These are phyloP conservation scores for Pichia rugopelliculosa DNA, from an alignment of 805 yeast species.

Conservation along the genomic window DNA sequence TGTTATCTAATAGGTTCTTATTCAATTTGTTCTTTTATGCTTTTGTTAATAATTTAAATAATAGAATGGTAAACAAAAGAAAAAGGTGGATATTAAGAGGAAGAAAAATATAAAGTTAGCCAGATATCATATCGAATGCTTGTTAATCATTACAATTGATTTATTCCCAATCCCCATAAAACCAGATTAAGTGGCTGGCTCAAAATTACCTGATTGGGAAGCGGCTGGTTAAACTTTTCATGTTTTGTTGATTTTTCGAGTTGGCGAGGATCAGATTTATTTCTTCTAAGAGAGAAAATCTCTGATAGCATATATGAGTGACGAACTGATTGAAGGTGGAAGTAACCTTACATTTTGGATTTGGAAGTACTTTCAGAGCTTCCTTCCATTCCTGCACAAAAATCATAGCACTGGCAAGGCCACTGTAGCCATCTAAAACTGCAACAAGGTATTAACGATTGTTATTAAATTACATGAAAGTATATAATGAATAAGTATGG, in stretches of 20 bases:
- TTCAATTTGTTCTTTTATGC: not conserved
- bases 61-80: not conserved
- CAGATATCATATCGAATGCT: not conserved
- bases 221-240: not conserved
- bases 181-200: not conserved
- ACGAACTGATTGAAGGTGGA: too few relatives aligned
- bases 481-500: too few relatives aligned
- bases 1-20: not conserved
- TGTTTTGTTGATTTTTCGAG: not conserved
- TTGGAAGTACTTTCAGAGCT: too few relatives aligned
- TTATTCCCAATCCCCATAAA: not conserved
- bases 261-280: too few relatives aligned
- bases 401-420: too few relatives aligned
- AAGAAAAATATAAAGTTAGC: not conserved
- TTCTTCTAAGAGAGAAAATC: too few relatives aligned
- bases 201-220: slow-evolving; percentile 1
- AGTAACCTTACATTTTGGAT: too few relatives aligned
- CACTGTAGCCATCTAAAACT: too few relatives aligned
- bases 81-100: not conserved
- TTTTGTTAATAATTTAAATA: not conserved
- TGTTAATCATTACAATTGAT: not conserved
- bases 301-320: too few relatives aligned
- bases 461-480: too few relatives aligned
- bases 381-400: too few relatives aligned
- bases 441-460: too few relatives aligned